These are phyloP conservation scores for Tolypocladium endophyticum DNA, from an alignment of 2,329 filamentous ascomycete genomes.

Conservation along the genomic window DNA sequence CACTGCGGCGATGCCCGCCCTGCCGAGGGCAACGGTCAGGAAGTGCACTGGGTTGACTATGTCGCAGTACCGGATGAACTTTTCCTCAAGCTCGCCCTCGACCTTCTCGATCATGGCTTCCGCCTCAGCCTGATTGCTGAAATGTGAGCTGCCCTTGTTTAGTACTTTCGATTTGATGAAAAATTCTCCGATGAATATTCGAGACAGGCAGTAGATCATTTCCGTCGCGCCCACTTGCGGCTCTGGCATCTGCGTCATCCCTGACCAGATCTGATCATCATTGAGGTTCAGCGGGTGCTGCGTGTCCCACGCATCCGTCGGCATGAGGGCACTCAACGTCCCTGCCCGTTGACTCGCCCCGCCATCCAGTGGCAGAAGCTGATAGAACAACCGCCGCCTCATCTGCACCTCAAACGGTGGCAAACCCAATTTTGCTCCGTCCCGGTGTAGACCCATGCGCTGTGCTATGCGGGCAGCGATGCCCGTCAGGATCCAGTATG, in stretches of 20 bases:
- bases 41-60: neutral
- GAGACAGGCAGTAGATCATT: neutral
- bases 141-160: neutral
- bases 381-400: neutral
- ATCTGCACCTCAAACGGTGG: neutral
- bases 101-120: neutral
- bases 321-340: neutral
- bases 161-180: neutral
- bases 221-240: neutral
- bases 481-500: neutral
- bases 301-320: neutral
- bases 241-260: neutral
- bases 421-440: neutral
- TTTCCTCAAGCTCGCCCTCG: neutral
- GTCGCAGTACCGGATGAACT: neutral
- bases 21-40: neutral
- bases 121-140: neutral
- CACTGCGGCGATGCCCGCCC: neutral
- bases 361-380: neutral
- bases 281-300: neutral
- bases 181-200: neutral
- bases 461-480: neutral
- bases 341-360: neutral
- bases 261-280: neutral
- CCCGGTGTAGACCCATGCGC: neutral